Conservation (phyloP, 2,329 filamentous ascomycete genomes). For the Zymoseptoria pseudotritici region DNA sequence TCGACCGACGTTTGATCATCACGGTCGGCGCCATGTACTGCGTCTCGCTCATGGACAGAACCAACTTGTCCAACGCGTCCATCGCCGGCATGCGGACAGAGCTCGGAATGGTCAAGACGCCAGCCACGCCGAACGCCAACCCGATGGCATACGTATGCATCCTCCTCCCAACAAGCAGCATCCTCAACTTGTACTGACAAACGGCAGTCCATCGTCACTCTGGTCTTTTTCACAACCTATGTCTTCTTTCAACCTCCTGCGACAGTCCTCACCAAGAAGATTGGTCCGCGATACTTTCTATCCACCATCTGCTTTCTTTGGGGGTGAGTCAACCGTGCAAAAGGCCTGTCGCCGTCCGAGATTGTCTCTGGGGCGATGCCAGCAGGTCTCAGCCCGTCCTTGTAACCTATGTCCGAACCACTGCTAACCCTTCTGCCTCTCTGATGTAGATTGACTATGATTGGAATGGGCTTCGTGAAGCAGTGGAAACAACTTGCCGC, state of each 20-base stretch:
- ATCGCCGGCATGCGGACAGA: conserved; percentile 54
- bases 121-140: neutral
- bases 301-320: conserved; percentile 40
- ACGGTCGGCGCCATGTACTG: conserved; percentile 32
- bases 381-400: too few species aligned
- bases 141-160: conserved; percentile 8
- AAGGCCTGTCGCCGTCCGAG: too few species aligned
- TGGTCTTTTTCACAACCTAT: conserved; percentile 67
- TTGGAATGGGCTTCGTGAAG: conserved; percentile 55
- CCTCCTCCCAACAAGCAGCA: too few species aligned
- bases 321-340: conserved; percentile 34
- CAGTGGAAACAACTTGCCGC: conserved; percentile 45
- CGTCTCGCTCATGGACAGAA: conserved; percentile 48
- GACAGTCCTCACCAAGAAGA: conserved; percentile 56
- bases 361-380: too few species aligned
- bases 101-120: conserved; percentile 13
- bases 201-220: conserved; percentile 52
- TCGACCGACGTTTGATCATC: conserved; percentile 50
- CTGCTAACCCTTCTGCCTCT: neutral
- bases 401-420: neutral
- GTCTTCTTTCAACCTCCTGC: conserved; percentile 62
- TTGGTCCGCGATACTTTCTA: conserved; percentile 41
- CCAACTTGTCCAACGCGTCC: conserved; percentile 64
- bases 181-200: conserved; percentile 13
- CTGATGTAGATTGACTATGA: conserved; percentile 38